Conservation (phyloP, 2,329 filamentous ascomycete genomes). For the Magnaporthiopsis rhizophila region DNA sequence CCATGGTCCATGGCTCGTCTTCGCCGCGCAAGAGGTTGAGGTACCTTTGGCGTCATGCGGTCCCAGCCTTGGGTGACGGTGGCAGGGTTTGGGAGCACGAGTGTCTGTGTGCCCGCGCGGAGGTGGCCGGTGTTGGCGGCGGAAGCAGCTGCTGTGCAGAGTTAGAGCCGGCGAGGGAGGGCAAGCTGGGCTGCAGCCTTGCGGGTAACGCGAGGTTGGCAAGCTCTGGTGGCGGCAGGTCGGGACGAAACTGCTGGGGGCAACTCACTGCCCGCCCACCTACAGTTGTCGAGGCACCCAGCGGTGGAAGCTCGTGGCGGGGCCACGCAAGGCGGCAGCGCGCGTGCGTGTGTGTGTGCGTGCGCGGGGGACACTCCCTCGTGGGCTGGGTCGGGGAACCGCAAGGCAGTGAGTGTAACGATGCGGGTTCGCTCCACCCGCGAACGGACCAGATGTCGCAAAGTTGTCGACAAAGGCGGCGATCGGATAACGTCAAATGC, state of each 20-base stretch:
- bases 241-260: not conserved
- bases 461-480: not conserved
- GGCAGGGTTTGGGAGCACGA: not conserved
- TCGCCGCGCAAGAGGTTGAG: not conserved
- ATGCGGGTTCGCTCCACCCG: not conserved
- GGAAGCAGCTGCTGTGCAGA: not conserved
- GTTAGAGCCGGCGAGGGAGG: not conserved
- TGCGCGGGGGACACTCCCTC: not conserved
- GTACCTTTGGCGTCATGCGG: not conserved
- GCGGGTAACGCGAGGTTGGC: not conserved
- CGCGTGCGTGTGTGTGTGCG: not conserved
- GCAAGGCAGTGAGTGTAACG: not conserved
- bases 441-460: not conserved
- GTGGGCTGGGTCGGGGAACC: not conserved
- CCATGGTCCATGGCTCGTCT: not conserved
- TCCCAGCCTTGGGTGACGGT: not conserved
- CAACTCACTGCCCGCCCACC: not conserved
- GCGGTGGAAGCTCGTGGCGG: too few relatives aligned
- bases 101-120: not conserved
- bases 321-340: too few relatives aligned
- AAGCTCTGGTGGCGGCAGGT: not conserved
- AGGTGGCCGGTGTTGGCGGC: not conserved
- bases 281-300: too few relatives aligned
- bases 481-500: not conserved
- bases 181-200: not conserved